Evolutionary conservation across 306 rosid genomes (phyloP).

Genomic region (Cicer cuneatum): DNA sequence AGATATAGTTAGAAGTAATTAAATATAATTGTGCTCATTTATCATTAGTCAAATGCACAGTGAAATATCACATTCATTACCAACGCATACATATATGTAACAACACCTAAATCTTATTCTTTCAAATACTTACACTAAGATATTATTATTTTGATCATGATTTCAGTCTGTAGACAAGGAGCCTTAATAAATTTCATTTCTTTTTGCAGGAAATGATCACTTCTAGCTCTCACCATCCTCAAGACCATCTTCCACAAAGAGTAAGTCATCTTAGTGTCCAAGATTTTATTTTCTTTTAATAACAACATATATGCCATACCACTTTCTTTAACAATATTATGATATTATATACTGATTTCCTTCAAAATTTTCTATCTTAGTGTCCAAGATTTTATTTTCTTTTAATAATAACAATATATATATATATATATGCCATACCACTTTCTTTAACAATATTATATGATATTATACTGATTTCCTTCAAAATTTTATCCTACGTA

Average conservation of each 20-base stretch:
- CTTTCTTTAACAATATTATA: slow-evolving; percentile 4
- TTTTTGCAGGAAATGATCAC: slow-evolving; percentile 57
- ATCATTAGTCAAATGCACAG: too few species aligned
- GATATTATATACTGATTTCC: too few species aligned
- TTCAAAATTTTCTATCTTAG: background rate
- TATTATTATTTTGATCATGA: background rate
- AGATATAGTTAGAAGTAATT: too few species aligned
- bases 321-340: slow-evolving; percentile 8
- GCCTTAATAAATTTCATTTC: slow-evolving; percentile 39
- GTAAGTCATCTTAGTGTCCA: slow-evolving; percentile 42
- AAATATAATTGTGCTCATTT: too few species aligned
- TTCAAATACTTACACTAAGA: too few species aligned
- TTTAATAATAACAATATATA: background rate
- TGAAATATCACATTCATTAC: too few species aligned
- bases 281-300: slow-evolving; percentile 12
- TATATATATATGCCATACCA: background rate
- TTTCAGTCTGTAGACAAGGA: slow-evolving; percentile 3
- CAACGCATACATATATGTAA: too few species aligned
- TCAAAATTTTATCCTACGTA: slow-evolving; percentile 18
- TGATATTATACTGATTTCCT: slow-evolving; percentile 6
- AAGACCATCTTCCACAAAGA: slow-evolving; percentile 23
- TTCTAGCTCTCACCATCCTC: slow-evolving; percentile 33
- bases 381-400: slow-evolving; percentile 24
- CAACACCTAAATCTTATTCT: too few species aligned
- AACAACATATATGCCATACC: slow-evolving; percentile 6